phyloP scores from a whole-genome alignment of 192 early-diverging fungal species.

The Linnemannia exigua region DNA sequence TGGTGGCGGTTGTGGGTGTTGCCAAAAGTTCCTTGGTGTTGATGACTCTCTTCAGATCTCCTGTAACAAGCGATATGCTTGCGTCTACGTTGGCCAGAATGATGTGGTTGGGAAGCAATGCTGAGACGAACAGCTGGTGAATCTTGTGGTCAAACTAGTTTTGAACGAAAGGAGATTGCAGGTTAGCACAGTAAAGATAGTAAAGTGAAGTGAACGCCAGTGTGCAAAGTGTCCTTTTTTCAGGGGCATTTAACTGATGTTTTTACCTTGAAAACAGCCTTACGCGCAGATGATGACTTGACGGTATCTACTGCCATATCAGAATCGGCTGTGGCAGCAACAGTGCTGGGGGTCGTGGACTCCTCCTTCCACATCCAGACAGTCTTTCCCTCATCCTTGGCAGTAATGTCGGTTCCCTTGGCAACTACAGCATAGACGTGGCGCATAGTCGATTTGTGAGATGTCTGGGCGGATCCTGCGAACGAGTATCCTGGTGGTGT shows the following conservation, averaged over 20 bases:
- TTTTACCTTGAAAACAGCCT: slow-evolving; percentile 37
- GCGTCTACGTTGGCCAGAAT: slow-evolving; percentile 61
- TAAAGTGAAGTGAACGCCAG: neutral
- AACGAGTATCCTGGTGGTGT: slow-evolving; percentile 64
- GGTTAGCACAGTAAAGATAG: neutral
- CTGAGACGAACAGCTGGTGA: slow-evolving; percentile 59
- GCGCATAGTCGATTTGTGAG: slow-evolving; percentile 41
- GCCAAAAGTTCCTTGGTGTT: slow-evolving; percentile 45
- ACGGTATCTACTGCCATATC: slow-evolving; percentile 32
- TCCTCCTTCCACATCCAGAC: slow-evolving; percentile 67
- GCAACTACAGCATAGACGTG: slow-evolving; percentile 63
- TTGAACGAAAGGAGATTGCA: neutral
- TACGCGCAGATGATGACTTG: slow-evolving; percentile 42
- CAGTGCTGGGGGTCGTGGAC: slow-evolving; percentile 9
- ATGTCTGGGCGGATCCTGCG: slow-evolving; percentile 57
- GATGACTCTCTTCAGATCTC: slow-evolving; percentile 60
- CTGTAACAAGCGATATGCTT: slow-evolving; percentile 57
- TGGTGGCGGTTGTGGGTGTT: neutral
- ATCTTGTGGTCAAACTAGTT: slow-evolving; percentile 62
- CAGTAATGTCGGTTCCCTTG: slow-evolving; percentile 62
- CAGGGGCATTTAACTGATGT: neutral
- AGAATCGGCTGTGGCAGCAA: slow-evolving; percentile 16
- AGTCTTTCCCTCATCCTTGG: slow-evolving; percentile 61
- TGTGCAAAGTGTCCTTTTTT: neutral
- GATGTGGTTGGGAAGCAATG: slow-evolving; percentile 56